These are phyloP conservation scores for Monilinia aucupariae DNA, from an alignment of 2,329 filamentous ascomycete species.

Conservation along the genomic window DNA sequence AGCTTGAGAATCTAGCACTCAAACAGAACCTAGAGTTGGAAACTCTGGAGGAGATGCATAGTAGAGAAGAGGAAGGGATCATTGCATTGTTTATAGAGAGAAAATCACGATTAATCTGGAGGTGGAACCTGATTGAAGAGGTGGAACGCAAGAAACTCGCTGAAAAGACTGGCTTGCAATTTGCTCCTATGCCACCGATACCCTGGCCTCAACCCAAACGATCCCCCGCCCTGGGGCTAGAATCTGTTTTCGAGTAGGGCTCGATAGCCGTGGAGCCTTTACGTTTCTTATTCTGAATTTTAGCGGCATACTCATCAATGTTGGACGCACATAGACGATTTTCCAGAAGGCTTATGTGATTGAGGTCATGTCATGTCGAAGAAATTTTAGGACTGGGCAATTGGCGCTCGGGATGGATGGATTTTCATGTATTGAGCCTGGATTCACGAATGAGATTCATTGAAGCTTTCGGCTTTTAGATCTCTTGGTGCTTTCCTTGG, in stretches of 20 bases:
- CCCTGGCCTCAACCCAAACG: slow-evolving; percentile 37
- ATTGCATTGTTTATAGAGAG: slow-evolving; percentile 42
- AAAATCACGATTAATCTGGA: slow-evolving; percentile 41
- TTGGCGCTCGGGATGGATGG: background rate
- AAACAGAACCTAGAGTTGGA: slow-evolving; percentile 47
- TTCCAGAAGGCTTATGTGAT: background rate
- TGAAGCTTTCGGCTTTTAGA: background rate
- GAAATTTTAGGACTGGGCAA: background rate
- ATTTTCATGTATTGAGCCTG: background rate
- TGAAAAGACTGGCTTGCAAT: slow-evolving; percentile 40
- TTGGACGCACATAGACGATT: slow-evolving; percentile 3
- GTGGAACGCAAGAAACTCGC: slow-evolving; percentile 51
- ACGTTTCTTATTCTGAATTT: background rate
- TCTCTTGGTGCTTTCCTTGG: background rate
- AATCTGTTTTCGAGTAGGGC: slow-evolving; percentile 25
- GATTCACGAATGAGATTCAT: background rate
- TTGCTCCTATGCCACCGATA: slow-evolving; percentile 38
- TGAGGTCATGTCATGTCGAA: background rate
- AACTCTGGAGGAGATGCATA: slow-evolving; percentile 43
- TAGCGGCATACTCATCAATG: background rate
- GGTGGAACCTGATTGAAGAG: slow-evolving; percentile 50
- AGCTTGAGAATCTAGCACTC: slow-evolving; percentile 43
- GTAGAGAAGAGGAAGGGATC: slow-evolving; percentile 47
- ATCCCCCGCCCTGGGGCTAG: slow-evolving; percentile 21
- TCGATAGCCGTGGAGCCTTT: background rate